phyloP scores from a whole-genome alignment of 371 early-diverging fungal species.

The Mucor lusitanicus region DNA sequence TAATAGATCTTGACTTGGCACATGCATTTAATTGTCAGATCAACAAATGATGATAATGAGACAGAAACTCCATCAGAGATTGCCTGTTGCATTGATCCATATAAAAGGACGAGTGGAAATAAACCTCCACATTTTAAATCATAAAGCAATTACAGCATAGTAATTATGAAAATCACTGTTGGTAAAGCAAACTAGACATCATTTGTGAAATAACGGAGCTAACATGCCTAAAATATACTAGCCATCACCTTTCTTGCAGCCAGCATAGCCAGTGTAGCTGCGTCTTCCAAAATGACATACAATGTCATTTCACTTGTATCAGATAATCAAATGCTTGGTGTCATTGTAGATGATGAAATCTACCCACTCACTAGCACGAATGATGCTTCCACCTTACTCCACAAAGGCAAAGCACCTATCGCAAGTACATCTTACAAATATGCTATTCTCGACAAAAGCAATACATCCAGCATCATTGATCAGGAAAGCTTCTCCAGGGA shows the following conservation, averaged over 20 bases:
- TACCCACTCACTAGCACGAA: conserved; percentile 9
- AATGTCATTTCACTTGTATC: conserved; percentile 11
- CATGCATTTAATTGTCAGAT: not conserved
- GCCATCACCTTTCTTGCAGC: not conserved
- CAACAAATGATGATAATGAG: not conserved
- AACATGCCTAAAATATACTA: not conserved
- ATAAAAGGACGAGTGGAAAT: not conserved
- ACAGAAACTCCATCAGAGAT: not conserved
- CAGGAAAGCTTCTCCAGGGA: conserved; percentile 14
- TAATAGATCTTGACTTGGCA: not conserved
- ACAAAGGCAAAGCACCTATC: conserved; percentile 13
- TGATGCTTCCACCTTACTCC: conserved; percentile 7
- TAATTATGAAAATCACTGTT: not conserved
- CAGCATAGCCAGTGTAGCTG: not conserved
- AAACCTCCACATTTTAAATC: not conserved
- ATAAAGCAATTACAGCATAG: not conserved
- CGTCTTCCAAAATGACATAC: conserved; percentile 10
- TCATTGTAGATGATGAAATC: conserved; percentile 7
- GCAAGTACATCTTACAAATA: conserved; percentile 15
- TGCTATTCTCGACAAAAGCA: conserved; percentile 1
- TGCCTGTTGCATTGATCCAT: not conserved
- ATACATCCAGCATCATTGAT: not conserved
- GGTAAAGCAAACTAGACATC: not conserved
- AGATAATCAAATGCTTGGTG: conserved; percentile 8
- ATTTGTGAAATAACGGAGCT: not conserved